Percentiles rank a stretch among this genome's conserved stretches.
Conservation (phyloP, 1,139 yeast species). For the Pichia norvegensis region DNA sequence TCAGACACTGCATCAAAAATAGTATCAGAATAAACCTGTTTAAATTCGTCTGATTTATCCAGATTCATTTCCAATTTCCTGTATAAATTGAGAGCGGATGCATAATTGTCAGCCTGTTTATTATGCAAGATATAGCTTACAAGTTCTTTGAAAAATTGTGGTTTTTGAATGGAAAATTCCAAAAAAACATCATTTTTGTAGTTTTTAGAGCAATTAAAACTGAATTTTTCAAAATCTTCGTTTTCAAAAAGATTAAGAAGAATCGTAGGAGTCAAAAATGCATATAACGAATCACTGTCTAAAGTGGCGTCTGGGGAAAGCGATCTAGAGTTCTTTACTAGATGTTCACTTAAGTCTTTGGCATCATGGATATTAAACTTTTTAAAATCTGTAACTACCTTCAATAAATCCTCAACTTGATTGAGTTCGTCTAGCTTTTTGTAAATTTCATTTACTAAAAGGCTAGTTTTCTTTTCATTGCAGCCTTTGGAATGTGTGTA, state of each 20-base stretch:
- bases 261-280: slow-evolving; percentile 30
- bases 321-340: slow-evolving; percentile 26
- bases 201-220: slow-evolving; percentile 24
- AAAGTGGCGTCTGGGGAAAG: slow-evolving; percentile 6
- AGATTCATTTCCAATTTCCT: slow-evolving; percentile 17
- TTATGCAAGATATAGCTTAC: slow-evolving; percentile 5
- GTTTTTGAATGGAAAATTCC: slow-evolving; percentile 15
- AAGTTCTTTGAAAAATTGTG: slow-evolving; percentile 13
- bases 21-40: not conserved
- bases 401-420: slow-evolving; percentile 6
- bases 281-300: slow-evolving; percentile 20
- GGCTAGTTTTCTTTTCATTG: slow-evolving; percentile 1
- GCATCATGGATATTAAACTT: slow-evolving; percentile 23
- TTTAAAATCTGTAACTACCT: slow-evolving; percentile 9
- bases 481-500: slow-evolving; percentile 14
- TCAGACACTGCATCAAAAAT: not conserved
- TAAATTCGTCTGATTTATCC: slow-evolving; percentile 10
- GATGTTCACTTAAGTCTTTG: slow-evolving; percentile 25
- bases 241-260: slow-evolving; percentile 26
- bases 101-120: not conserved
- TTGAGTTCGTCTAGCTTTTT: slow-evolving; percentile 22
- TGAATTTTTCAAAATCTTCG: slow-evolving; percentile 21
- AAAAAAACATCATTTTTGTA: slow-evolving; percentile 21
- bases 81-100: slow-evolving; percentile 7
- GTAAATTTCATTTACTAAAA: slow-evolving; percentile 31